These are phyloP conservation scores for Sarocladium kiliense DNA, from an alignment of 2,329 filamentous ascomycete genomes.

Conservation along the genomic window DNA sequence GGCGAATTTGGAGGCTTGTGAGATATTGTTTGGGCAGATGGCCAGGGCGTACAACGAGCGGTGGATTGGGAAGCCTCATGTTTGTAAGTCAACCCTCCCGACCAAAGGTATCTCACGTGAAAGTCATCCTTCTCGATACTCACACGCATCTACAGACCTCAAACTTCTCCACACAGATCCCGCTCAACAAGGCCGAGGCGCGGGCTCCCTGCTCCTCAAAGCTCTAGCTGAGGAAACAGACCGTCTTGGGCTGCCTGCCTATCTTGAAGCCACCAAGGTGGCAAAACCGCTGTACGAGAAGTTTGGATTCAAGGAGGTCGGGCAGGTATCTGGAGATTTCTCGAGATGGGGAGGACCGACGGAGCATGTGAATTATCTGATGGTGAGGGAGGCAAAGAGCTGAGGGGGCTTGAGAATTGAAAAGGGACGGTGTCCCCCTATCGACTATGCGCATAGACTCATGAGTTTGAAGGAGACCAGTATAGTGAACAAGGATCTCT, in stretches of 20 bases:
- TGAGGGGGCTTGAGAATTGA: neutral
- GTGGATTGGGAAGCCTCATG: slow-evolving; percentile 25
- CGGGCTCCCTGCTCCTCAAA: slow-evolving; percentile 17
- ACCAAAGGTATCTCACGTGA: no score
- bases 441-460: no score
- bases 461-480: no score
- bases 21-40: slow-evolving; percentile 26
- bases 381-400: slow-evolving; percentile 17
- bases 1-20: slow-evolving; percentile 27
- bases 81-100: slow-evolving; percentile 24
- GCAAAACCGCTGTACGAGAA: slow-evolving; percentile 29
- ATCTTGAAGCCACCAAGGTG: slow-evolving; percentile 29
- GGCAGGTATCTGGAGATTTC: slow-evolving; percentile 20
- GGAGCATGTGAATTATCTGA: slow-evolving; percentile 16
- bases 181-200: slow-evolving; percentile 22
- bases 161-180: slow-evolving; percentile 33
- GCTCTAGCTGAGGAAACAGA: slow-evolving; percentile 31
- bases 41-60: slow-evolving; percentile 22
- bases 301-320: slow-evolving; percentile 28
- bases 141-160: slow-evolving; percentile 22
- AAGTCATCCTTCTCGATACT: neutral
- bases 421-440: no score
- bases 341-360: slow-evolving; percentile 23
- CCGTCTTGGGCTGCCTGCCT: slow-evolving; percentile 27
- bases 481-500: no score